A percentile compares a stretch with the other conserved stretches of the same genome.
phyloP scores from a whole-genome alignment of 805 yeast species.

The Candida alai region DNA sequence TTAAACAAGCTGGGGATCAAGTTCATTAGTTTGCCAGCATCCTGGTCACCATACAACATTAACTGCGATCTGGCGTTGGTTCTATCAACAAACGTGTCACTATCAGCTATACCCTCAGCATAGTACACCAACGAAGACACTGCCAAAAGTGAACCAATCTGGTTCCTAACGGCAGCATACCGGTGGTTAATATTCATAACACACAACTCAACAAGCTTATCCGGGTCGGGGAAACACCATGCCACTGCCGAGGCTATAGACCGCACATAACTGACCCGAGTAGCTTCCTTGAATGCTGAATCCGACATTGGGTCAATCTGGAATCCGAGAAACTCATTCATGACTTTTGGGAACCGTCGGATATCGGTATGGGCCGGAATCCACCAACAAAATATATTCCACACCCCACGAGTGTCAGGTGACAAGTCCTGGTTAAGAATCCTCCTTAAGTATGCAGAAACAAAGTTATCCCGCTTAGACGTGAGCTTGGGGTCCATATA shows the following conservation, averaged over 20 bases:
- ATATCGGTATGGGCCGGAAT: slow-evolving; percentile 60
- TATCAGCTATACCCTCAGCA: slow-evolving; percentile 38
- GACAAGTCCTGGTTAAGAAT: slow-evolving; percentile 58
- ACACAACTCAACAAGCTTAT: slow-evolving; percentile 40
- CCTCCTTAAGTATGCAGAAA: slow-evolving; percentile 40
- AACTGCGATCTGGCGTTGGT: slow-evolving; percentile 28
- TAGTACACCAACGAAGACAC: slow-evolving; percentile 40
- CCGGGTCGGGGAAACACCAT: slow-evolving; percentile 54
- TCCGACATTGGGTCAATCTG: slow-evolving; percentile 48
- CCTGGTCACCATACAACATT: slow-evolving; percentile 26
- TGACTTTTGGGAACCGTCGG: slow-evolving; percentile 59
- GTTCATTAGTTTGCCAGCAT: slow-evolving; percentile 21
- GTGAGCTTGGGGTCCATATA: slow-evolving; percentile 32
- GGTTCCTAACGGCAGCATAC: slow-evolving; percentile 67
- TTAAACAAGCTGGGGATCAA: slow-evolving; percentile 43
- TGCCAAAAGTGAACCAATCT: slow-evolving; percentile 59
- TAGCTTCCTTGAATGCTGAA: slow-evolving; percentile 62
- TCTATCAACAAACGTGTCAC: slow-evolving; percentile 35
- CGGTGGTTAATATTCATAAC: slow-evolving; percentile 56
- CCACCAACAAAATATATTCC: slow-evolving; percentile 80
- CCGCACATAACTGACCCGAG: slow-evolving; percentile 54
- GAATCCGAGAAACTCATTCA: slow-evolving; percentile 43
- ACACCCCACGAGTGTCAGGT: slow-evolving; percentile 68
- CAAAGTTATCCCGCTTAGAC: slow-evolving; percentile 41
- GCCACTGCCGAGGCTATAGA: slow-evolving; percentile 47